phyloP scores from a whole-genome alignment of 2,329 filamentous ascomycete genomes.

The Monosporascus cannonballus region DNA sequence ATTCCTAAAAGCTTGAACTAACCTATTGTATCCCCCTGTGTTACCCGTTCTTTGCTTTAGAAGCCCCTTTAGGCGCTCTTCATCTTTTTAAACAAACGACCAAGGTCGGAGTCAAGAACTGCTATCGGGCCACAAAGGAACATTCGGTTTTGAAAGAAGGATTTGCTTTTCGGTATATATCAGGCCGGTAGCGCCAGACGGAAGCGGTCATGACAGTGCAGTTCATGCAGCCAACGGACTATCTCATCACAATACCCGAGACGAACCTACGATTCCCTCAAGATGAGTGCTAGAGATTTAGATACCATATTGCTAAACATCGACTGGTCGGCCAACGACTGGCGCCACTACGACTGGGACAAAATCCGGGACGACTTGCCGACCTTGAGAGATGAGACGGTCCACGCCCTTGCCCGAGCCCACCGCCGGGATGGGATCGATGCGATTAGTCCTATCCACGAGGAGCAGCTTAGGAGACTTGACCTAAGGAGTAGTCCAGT shows the following conservation, averaged over 20 bases:
- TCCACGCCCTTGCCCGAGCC: not conserved
- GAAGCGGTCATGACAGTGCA: too few species aligned
- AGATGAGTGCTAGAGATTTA: not conserved
- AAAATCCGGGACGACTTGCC: not conserved
- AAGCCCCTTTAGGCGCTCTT: too few species aligned
- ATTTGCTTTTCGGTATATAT: too few species aligned
- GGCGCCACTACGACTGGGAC: not conserved
- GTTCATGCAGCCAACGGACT: not conserved
- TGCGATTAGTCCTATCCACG: not conserved
- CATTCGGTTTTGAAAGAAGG: too few species aligned
- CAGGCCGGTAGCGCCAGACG: too few species aligned
- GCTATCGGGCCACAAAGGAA: too few species aligned
- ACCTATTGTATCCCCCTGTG: too few species aligned
- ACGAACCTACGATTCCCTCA: not conserved
- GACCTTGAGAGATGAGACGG: not conserved
- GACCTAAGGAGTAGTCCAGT: not conserved
- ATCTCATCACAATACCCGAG: not conserved
- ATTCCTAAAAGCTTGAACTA: too few species aligned
- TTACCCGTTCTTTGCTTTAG: too few species aligned
- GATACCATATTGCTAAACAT: not conserved
- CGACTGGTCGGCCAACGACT: not conserved
- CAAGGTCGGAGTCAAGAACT: too few species aligned
- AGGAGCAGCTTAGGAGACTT: not conserved
- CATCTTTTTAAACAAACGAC: too few species aligned
- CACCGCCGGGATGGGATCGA: not conserved